Evolutionary conservation across 345 rosid genomes (phyloP), one percentile per base, ranked within the genome.

Genomic region (Gossypium thurberi): DNA sequence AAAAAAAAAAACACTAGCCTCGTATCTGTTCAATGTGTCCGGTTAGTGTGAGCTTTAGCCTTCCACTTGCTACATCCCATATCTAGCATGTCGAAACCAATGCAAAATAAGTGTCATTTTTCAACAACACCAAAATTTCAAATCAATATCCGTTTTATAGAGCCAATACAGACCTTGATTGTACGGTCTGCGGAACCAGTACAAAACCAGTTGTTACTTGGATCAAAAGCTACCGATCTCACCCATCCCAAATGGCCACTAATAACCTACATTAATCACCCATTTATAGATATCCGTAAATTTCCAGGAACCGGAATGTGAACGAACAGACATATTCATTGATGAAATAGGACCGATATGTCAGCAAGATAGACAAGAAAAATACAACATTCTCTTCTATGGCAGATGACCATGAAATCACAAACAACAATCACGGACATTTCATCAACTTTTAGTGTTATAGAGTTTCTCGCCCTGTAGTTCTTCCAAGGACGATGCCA

Each of bases 401-500:
- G 61, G 48, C 53, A 63, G 17, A 69, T 6, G 44, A 70, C 62
- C 23, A 20, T 17, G 69, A 46, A 57, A 58, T 18, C 6, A 21
- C 26, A 18, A 56, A 50, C 1, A 43, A 21, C 23, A 3, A 20
- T 1, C 18, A 42, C 53, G 1, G 57, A 11, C 43, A 23, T 33
- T 28, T 42, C 12, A 51, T 26, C 15, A 61, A 17, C 42, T 26
- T 66, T 9, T 4, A 23, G 40, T 11, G 56, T 43, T 25, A 53
- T 12, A 46, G 63, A 48, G 52, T 23, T 57, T 77, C 79, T 82
- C 80, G 92, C 99, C 93, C 99, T 86, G 81, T 95, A 95, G 85
- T 89, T 91, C 88, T 93, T 95, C 99, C 99, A 95, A 63, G 99
- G 99, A 67, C 96, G 80, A 87, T 80, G 99, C 99, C 99, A 95